A percentile compares a stretch with the other conserved stretches of the same genome.
phyloP scores from a whole-genome alignment of 495 filamentous ascomycete genomes.

The Aspergillus avenaceus region DNA sequence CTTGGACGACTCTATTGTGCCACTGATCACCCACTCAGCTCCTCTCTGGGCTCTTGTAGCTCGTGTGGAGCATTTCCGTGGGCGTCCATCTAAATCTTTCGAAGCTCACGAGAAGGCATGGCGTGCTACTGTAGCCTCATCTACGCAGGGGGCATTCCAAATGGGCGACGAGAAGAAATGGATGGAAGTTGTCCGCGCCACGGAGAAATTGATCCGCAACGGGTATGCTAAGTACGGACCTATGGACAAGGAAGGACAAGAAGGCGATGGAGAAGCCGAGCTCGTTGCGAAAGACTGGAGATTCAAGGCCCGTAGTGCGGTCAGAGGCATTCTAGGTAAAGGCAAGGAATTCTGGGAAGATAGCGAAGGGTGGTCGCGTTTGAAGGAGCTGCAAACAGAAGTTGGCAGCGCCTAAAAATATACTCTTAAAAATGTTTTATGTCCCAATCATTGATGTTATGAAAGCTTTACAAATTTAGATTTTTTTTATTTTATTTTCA shows the following conservation, averaged over 20 bases:
- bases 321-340: slow-evolving; percentile 75
- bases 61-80: slow-evolving; percentile 64
- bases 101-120: slow-evolving; percentile 86
- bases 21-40: slow-evolving; percentile 76
- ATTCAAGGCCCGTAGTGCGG: slow-evolving; percentile 79
- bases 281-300: slow-evolving; percentile 63
- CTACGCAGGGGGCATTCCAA: slow-evolving; percentile 44
- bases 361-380: slow-evolving; percentile 60
- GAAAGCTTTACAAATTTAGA: no score
- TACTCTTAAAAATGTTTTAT: no score
- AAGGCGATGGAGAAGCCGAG: slow-evolving; percentile 28
- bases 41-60: slow-evolving; percentile 72
- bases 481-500: no score
- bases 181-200: slow-evolving; percentile 45
- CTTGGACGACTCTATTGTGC: slow-evolving; percentile 65
- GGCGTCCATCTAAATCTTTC: slow-evolving; percentile 64
- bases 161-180: slow-evolving; percentile 47
- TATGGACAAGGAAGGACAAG: slow-evolving; percentile 33
- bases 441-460: no score
- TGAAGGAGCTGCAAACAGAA: slow-evolving; percentile 49
- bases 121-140: slow-evolving; percentile 58
- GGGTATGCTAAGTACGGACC: slow-evolving; percentile 46
- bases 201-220: slow-evolving; percentile 42
- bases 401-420: slow-evolving; percentile 20
- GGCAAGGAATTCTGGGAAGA: slow-evolving; percentile 83